Evolutionary conservation across 768 basidiomycete genomes (phyloP).

Genomic region (Daedaleopsis nitida): DNA sequence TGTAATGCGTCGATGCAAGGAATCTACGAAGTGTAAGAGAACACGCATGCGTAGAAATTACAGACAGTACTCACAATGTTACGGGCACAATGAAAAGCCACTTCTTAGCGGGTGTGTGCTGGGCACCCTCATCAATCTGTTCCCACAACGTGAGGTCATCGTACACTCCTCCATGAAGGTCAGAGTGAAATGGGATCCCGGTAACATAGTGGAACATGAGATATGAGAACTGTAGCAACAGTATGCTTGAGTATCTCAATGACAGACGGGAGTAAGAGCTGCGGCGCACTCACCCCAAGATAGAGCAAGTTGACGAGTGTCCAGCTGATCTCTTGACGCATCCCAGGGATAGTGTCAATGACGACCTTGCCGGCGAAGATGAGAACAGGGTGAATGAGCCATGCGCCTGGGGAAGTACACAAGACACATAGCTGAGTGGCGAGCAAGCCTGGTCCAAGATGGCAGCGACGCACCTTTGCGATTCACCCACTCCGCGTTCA

Average conservation of each 20-base stretch:
- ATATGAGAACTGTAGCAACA: conserved; percentile 75
- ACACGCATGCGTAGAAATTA: neutral
- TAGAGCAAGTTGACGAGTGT: conserved; percentile 90
- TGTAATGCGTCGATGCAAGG: conserved; percentile 97
- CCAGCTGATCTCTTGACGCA: conserved; percentile 95
- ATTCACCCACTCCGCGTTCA: conserved; percentile 94
- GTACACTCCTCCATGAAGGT: conserved; percentile 89
- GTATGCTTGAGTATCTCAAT: neutral
- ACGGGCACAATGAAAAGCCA: conserved; percentile 93
- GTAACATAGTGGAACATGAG: conserved; percentile 99
- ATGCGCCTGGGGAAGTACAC: conserved; percentile 67
- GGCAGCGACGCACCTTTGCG: conserved; percentile 65
- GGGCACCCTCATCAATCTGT: conserved; percentile 98
- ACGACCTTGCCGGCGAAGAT: conserved; percentile 89
- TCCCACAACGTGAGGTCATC: conserved; percentile 99
- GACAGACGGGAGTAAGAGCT: neutral
- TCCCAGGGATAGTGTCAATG: conserved; percentile 91
- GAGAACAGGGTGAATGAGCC: conserved; percentile 95
- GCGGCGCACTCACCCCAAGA: conserved; percentile 68
- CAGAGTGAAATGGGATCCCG: conserved; percentile 91
- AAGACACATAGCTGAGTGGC: neutral
- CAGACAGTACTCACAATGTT: conserved; percentile 63
- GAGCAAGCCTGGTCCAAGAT: neutral
- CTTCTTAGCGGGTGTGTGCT: conserved; percentile 98
- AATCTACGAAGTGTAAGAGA: conserved; percentile 55